Percentiles rank a stretch among this genome's conserved stretches.
Evolutionary conservation across 345 rosid species (phyloP).

Genomic region (Noccaea caerulescens): DNA sequence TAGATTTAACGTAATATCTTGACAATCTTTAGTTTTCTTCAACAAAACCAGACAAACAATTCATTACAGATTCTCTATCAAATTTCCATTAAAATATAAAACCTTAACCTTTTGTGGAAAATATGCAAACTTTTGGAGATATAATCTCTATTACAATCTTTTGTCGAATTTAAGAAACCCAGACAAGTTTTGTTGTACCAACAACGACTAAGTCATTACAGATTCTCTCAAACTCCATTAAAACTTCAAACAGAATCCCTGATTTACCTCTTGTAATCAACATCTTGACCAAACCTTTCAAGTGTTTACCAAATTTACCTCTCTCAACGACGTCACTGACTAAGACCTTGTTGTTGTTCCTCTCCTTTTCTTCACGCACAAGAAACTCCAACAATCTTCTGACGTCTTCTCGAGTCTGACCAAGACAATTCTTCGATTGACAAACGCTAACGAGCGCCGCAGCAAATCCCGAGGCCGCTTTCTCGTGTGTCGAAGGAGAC

Average conservation of each 20-base stretch:
- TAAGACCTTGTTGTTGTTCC: slow-evolving; percentile 33
- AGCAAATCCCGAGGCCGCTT: slow-evolving; percentile 69
- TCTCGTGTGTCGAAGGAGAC: slow-evolving; percentile 44
- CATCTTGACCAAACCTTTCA: slow-evolving; percentile 60
- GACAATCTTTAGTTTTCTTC: slow-evolving; percentile 28
- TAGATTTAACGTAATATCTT: background rate
- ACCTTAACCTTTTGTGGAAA: background rate
- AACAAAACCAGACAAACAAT: slow-evolving; percentile 46
- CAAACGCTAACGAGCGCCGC: slow-evolving; percentile 73
- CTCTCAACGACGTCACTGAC: slow-evolving; percentile 48
- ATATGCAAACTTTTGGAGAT: slow-evolving; percentile 2
- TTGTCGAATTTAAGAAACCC: slow-evolving; percentile 38
- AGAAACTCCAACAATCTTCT: slow-evolving; percentile 48
- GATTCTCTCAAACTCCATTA: slow-evolving; percentile 69
- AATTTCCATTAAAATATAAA: slow-evolving; percentile 53
- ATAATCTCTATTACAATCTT: background rate
- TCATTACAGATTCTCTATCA: slow-evolving; percentile 52
- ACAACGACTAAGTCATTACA: slow-evolving; percentile 49
- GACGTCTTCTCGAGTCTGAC: slow-evolving; percentile 52
- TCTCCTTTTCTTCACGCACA: slow-evolving; percentile 50
- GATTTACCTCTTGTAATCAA: slow-evolving; percentile 53
- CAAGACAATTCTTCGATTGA: slow-evolving; percentile 54
- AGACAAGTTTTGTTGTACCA: slow-evolving; percentile 40
- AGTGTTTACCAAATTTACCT: slow-evolving; percentile 50
- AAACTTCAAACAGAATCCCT: slow-evolving; percentile 54